These are phyloP conservation scores for Trypanosomatidae sp. DNA, from an alignment of 208 protist genomes.

Conservation along the genomic window DNA sequence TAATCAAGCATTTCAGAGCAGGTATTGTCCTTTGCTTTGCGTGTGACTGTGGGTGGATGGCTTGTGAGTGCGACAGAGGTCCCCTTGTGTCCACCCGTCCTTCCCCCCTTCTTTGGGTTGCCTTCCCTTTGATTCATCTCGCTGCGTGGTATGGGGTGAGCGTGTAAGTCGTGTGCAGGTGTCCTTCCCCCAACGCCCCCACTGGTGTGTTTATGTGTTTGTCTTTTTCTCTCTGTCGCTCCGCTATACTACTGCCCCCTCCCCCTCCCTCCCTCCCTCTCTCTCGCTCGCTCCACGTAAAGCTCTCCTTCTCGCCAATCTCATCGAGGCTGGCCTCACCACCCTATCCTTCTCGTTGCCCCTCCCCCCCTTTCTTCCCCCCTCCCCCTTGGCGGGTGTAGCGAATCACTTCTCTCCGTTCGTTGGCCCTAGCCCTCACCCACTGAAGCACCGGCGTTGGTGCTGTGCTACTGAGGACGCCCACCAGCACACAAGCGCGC, in stretches of 20 bases:
- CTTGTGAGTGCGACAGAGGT: background rate
- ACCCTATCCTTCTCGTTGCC: background rate
- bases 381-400: background rate
- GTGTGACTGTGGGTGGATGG: constrained; percentile 4
- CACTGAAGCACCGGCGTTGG: background rate
- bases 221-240: background rate
- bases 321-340: background rate
- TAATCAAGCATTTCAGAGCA: background rate
- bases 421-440: background rate
- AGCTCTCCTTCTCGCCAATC: too few species aligned
- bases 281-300: background rate
- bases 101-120: background rate
- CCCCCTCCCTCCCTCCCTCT: background rate
- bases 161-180: background rate
- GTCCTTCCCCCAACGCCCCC: background rate
- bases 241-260: background rate
- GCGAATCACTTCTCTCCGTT: background rate
- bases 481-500: background rate
- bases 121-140: background rate
- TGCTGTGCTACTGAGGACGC: background rate
- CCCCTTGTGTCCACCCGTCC: background rate
- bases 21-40: background rate
- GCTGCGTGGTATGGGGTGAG: constrained; percentile 1
- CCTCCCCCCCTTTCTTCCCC: background rate
- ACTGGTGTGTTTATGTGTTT: background rate